phyloP scores from a whole-genome alignment of 176 grass and related monocot genomes.

The Triticum aestivum region IWGSC_CS_RefSeq_v2.1 NC_057802.1:157697178-157697677 shows the following conservation, averaged over 20 bases:
- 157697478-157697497: neutral
- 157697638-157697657: conserved; percentile 60
- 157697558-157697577: neutral
- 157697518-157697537: neutral
- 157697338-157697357: neutral
- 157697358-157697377: neutral
- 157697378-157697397: neutral
- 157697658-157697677: conserved; percentile 91
- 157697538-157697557: neutral
- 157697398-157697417: neutral
- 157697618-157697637: neutral
- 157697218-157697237: neutral
- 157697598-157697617: neutral
- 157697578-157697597: neutral
- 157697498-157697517: neutral
- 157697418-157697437: neutral
- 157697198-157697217: neutral
- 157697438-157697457: neutral
- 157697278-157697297: neutral
- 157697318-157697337: neutral
- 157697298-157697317: neutral
- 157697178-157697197: neutral
- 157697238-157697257: neutral
- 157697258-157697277: neutral
- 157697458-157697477: neutral